Evolutionary conservation across 2,329 filamentous ascomycete genomes (phyloP).

Genomic region (Botryotinia globosa): DNA sequence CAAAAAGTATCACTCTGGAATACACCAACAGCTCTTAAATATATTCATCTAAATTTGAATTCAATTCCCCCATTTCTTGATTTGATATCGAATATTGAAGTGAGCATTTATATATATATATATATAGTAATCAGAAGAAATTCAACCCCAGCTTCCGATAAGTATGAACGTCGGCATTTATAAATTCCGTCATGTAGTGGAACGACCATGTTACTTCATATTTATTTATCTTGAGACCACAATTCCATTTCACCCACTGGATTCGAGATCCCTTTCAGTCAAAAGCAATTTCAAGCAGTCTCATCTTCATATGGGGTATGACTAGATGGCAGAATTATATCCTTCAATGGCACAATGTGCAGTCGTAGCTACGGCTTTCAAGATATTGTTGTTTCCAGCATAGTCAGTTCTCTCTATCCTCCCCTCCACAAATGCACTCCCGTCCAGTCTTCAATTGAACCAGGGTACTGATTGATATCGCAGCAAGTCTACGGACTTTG

Average conservation of each 20-base stretch:
- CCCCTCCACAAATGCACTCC: neutral
- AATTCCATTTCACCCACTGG: neutral
- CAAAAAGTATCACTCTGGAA: accelerated
- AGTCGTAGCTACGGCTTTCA: conserved; percentile 81
- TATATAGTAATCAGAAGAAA: too few species aligned
- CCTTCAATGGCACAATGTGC: conserved; percentile 89
- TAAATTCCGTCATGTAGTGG: conserved; percentile 16
- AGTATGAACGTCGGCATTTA: conserved; percentile 4
- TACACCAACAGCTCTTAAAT: neutral
- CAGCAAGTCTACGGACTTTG: conserved; percentile 98
- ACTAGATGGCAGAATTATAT: conserved; percentile 71
- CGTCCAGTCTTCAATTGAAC: neutral
- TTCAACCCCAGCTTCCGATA: neutral
- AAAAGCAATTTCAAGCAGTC: neutral
- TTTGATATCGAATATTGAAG: neutral
- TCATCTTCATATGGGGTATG: conserved; percentile 26
- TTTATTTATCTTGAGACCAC: conserved; percentile 1
- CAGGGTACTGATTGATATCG: conserved; percentile 30
- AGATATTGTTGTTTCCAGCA: conserved; percentile 87
- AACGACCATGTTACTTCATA: neutral
- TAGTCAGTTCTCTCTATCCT: conserved; percentile 64
- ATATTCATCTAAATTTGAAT: accelerated
- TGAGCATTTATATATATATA: too few species aligned
- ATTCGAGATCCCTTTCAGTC: neutral
- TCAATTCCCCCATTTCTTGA: too few species aligned